Evolutionary conservation across 2,329 filamentous ascomycete genomes (phyloP).

Genomic region (Alternaria consortialis): DNA sequence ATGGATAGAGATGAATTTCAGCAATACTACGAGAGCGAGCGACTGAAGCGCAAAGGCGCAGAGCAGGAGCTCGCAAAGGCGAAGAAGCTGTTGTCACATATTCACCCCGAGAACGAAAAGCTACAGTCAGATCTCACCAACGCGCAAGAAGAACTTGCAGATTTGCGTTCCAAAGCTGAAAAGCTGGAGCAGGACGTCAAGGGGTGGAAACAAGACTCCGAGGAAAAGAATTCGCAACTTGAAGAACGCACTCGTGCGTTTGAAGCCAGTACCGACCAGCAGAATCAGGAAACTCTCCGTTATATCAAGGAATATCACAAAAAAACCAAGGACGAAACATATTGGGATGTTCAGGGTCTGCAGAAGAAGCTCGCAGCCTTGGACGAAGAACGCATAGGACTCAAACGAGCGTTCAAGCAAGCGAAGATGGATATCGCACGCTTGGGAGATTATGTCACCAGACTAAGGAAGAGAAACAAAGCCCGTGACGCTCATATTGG

Average conservation of each 20-base stretch:
- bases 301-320: constrained; percentile 23
- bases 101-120: constrained; percentile 3
- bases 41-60: not conserved
- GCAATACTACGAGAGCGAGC: not conserved
- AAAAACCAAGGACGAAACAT: constrained; percentile 10
- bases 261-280: not conserved
- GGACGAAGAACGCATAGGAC: constrained; percentile 2
- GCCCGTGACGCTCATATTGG: constrained; percentile 2
- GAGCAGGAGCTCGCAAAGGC: not conserved
- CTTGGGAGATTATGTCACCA: not conserved
- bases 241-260: constrained; percentile 6
- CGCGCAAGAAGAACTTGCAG: not conserved
- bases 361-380: constrained; percentile 11
- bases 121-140: constrained; percentile 2
- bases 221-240: constrained; percentile 2
- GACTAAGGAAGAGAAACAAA: not conserved
- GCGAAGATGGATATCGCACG: constrained; percentile 7
- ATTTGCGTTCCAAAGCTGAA: not conserved
- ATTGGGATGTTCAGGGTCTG: constrained; percentile 13
- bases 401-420: not conserved
- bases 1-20: not conserved
- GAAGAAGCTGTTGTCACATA: not conserved
- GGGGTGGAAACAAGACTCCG: constrained; percentile 9
- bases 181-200: not conserved
- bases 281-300: constrained; percentile 4